Conservation (phyloP, 768 basidiomycete species). For the Suillus tomentosus region DNA sequence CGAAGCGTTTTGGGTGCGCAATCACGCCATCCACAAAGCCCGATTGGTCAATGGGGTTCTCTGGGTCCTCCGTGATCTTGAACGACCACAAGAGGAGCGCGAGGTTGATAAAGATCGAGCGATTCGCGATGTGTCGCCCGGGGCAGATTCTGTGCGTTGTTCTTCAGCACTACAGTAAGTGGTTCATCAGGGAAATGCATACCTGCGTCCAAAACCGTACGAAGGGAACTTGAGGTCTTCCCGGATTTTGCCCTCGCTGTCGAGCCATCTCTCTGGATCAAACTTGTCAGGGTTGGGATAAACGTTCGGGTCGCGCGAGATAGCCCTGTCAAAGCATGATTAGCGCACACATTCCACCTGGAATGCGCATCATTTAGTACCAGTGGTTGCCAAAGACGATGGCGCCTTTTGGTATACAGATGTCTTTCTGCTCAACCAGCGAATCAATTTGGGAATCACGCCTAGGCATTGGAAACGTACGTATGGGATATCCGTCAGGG, state of each 20-base stretch:
- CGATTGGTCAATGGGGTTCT: constrained; percentile 56
- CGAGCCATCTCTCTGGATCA: constrained; percentile 59
- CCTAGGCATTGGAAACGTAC: constrained; percentile 32
- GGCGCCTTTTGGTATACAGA: constrained; percentile 39
- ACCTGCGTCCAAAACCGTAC: constrained; percentile 58
- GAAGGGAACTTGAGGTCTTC: constrained; percentile 54
- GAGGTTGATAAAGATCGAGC: constrained; percentile 67
- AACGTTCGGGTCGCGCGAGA: constrained; percentile 57
- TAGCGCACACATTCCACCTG: not conserved
- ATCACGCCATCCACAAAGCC: constrained; percentile 68
- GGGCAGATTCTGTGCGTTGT: constrained; percentile 55
- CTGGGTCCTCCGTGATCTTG: constrained; percentile 51
- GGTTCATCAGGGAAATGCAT: not conserved
- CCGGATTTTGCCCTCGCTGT: constrained; percentile 39
- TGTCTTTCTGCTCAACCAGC: constrained; percentile 29
- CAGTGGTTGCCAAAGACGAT: constrained; percentile 41
- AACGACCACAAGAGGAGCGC: constrained; percentile 70
- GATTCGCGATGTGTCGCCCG: constrained; percentile 59
- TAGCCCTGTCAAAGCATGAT: constrained; percentile 38
- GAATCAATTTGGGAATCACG: not conserved
- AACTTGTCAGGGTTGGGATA: constrained; percentile 64
- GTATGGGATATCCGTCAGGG: constrained; percentile 65
- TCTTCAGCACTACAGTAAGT: no score
- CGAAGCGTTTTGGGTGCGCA: constrained; percentile 64
- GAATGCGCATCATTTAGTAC: constrained; percentile 16